Conservation (phyloP, 176 grass and related monocot genomes). For the Metroxylon sagu region DNA sequence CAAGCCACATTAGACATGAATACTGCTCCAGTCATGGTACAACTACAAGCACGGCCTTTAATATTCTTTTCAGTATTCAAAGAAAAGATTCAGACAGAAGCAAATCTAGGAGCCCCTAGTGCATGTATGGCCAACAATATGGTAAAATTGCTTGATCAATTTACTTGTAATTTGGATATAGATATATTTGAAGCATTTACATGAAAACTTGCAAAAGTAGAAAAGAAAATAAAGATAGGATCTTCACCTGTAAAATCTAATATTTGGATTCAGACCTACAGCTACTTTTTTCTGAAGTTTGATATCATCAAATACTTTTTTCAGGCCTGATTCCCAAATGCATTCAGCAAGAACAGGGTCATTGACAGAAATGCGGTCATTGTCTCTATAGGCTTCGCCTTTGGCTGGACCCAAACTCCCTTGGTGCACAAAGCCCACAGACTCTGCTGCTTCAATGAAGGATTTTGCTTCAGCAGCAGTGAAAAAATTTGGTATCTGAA, state of each 20-base stretch:
- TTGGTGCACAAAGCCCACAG: constrained; percentile 67
- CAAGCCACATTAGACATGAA: too few species aligned
- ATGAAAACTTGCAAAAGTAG: background rate
- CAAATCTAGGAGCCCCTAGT: too few species aligned
- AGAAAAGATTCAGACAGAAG: too few species aligned
- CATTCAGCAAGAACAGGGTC: constrained; percentile 63
- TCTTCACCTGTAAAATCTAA: constrained; percentile 84
- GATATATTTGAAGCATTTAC: background rate
- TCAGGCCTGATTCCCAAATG: constrained; percentile 88
- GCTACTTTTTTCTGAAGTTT: constrained; percentile 52
- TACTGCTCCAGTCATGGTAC: too few species aligned
- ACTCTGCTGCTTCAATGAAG: constrained; percentile 57
- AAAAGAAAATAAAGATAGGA: background rate
- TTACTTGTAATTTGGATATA: too few species aligned
- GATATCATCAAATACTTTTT: constrained; percentile 56
- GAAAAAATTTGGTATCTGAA: constrained; percentile 68
- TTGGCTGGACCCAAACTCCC: constrained; percentile 78
- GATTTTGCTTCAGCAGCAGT: constrained; percentile 56
- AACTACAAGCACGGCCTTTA: too few species aligned
- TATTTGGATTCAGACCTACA: constrained; percentile 73
- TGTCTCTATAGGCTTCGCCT: constrained; percentile 84
- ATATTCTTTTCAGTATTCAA: too few species aligned
- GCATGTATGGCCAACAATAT: too few species aligned
- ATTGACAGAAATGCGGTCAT: constrained; percentile 71
- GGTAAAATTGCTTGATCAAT: too few species aligned